Evolutionary conservation across 108 stramenopile genomes (phyloP).

Genomic region (Nannochloropsis salina): DNA sequence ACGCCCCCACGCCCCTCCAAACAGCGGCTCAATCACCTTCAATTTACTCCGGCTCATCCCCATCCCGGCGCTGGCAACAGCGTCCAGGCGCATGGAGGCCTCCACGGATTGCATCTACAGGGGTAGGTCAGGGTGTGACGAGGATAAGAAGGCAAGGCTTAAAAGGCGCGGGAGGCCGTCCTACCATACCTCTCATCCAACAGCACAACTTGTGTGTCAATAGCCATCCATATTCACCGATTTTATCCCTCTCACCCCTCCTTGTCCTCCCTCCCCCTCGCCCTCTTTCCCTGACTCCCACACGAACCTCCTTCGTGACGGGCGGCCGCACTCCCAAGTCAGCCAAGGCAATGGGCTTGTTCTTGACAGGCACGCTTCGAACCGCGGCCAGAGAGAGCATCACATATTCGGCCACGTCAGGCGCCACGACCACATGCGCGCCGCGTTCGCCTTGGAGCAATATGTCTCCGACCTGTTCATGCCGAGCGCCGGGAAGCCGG

Average conservation of each 20-base stretch:
- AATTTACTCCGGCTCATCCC: conserved; percentile 51
- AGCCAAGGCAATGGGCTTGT: conserved; percentile 8
- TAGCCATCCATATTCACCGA: not conserved
- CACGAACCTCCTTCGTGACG: conserved; percentile 27
- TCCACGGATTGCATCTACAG: conserved; percentile 37
- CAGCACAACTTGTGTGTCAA: not conserved
- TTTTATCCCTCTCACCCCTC: not conserved
- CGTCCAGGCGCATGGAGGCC: conserved; percentile 45
- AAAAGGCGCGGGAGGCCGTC: not conserved
- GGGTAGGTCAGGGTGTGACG: not conserved
- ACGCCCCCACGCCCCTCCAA: not conserved
- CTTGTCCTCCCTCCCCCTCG: not conserved
- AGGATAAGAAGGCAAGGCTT: not conserved
- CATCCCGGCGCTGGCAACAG: conserved; percentile 50
- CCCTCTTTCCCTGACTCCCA: not conserved
- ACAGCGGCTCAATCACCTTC: not conserved
- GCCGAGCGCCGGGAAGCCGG: not conserved
- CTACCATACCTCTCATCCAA: not conserved
- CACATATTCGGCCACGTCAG: conserved; percentile 34
- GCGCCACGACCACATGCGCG: conserved; percentile 34
- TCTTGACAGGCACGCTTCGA: conserved; percentile 40
- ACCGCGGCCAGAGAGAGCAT: conserved; percentile 22
- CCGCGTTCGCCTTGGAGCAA: conserved; percentile 44
- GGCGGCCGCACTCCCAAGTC: conserved; percentile 28
- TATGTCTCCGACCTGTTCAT: conserved; percentile 37